Evolutionary conservation across 2,329 filamentous ascomycete genomes (phyloP), one percentile per base, ranked within the genome.

Genomic region (Zymoseptoria crescenta): DNA sequence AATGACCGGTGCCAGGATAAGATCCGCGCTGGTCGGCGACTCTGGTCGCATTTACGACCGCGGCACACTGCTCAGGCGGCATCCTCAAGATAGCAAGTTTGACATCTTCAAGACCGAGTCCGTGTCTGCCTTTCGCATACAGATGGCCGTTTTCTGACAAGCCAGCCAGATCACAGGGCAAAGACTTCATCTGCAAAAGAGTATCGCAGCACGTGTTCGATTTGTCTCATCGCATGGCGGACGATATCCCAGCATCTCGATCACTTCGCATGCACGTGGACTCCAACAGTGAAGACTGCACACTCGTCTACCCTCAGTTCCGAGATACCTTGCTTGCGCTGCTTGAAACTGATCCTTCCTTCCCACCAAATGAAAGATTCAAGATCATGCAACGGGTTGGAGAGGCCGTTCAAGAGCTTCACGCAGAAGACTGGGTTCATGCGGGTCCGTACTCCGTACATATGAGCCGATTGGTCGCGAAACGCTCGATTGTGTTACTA

Each of bases 191-290:
- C 52, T 61, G 71, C 21, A 74, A 75, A 62, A 68, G 64, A 58
- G 68, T 74, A 57, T 52, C 69, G 49, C 64, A 66, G 62, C 57
- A 62, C n/a, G 67, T 72, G 57, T 75, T 70, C 57, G 59, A 74
- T 59, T 61, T 70, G 52, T 74, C 69, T 45, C 61, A 68, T 62
- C 65, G 65, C 57, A 66, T 76, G 56, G 67, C 68, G 63, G 60
- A 61, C 49, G 69, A 75, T 29, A 70, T 75, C 67, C 49, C 63
- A 54, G 61, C 64, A 54, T 70, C 68, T 53, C 66, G 62, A 67
- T 62, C 66, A 24, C 70, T 76, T 68, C 73, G 72, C 64, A 72
- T 74, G 65, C 70, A 72, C 58, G 58, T 73, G 49, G 74, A 76
- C 67, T 68, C 56, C 58, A 74, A 72, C 57, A 53, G 69, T 57